These are phyloP conservation scores for Apostasia ramifera DNA, from an alignment of 106 monocot species.

Conservation along the genomic window DNA sequence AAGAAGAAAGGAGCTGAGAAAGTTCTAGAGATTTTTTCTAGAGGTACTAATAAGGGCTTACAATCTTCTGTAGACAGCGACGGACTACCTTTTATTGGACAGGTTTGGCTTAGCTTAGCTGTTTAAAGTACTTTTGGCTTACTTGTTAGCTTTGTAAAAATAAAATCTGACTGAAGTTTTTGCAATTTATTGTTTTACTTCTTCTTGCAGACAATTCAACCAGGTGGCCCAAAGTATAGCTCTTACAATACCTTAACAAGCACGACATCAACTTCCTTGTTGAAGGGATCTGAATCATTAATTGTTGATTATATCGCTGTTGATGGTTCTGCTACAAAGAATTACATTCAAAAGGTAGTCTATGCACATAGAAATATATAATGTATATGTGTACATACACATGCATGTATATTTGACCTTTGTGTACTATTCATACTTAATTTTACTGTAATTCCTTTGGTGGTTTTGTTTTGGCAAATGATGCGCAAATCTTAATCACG, in stretches of 20 bases:
- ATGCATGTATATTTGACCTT: not conserved
- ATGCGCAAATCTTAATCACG: no score
- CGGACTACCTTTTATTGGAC: constrained; percentile 88
- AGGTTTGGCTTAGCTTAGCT: constrained; percentile 34
- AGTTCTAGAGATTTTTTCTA: constrained; percentile 53
- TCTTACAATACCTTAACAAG: constrained; percentile 51
- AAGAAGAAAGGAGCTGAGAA: constrained; percentile 24
- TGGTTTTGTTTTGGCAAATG: no score
- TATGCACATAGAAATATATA: not conserved
- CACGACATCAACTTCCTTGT: constrained; percentile 13
- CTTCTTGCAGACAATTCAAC: constrained; percentile 46
- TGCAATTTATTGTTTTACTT: not conserved
- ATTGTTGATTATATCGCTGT: constrained; percentile 80
- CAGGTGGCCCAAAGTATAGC: constrained; percentile 56
- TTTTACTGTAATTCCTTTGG: not conserved
- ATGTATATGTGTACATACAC: not conserved
- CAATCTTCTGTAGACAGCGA: constrained; percentile 57
- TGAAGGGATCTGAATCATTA: constrained; percentile 76
- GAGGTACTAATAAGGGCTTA: constrained; percentile 21
- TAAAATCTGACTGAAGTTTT: no score
- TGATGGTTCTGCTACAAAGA: constrained; percentile 49
- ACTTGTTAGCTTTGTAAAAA: no score
- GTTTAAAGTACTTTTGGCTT: no score
- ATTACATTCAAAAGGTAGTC: constrained; percentile 60
- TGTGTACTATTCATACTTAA: not conserved